Base-by-base conservation (phyloP, 179 eudicot species). In the Kewa caespitosa region DNA sequence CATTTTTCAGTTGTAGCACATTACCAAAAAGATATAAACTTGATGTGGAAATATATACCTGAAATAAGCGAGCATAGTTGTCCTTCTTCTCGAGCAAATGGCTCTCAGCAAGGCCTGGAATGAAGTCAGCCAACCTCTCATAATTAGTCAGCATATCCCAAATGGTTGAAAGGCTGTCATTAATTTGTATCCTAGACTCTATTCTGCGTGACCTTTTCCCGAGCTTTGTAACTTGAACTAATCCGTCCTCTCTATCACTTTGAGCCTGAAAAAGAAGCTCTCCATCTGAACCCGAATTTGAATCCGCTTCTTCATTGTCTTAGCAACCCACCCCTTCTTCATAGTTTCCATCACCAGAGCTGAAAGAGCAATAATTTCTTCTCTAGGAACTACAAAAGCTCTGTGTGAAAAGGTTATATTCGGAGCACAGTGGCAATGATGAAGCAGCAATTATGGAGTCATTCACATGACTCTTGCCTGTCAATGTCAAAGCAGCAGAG, bases 61-160 rank as follows among this genome's bases (percentile, higher is more conserved):
- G 96, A 75, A 87, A 81, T 55, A 90, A 86, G 25, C 96, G 91
- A 62, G 87, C 92, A 67, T 79, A 87, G 28, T 76, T 87, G n/a
- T 72, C 81, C 42, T 78, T 66, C 83, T 85, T 90, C 62, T 89
- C 87, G 50, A 89, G 75, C 82, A 90, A 80, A 52, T 83, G 82
- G 80, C 89, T 85, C 55, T 85, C 84, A 6, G 89, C 90, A 30
- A 90, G 86, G 74, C 90, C 85, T 20, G 96, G 96, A 43, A 90
- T 89, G 76, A 87, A 83, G 28, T 90, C 96, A 32, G 92, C 76
- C 70, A 90, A 83, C 65, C 79, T 82, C 76, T 89, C 92, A 80
- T 90, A 90, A 78, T 85, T 88, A 17, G 92, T 90, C 84, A 89
- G 65, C 38, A 90, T 81, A 4, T 75, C 68, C 96, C 96, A 90